Percentiles rank a stretch among this genome's conserved stretches.
Conservation (phyloP, 2,329 filamentous ascomycete genomes). For the Teratosphaeria destructans region DNA sequence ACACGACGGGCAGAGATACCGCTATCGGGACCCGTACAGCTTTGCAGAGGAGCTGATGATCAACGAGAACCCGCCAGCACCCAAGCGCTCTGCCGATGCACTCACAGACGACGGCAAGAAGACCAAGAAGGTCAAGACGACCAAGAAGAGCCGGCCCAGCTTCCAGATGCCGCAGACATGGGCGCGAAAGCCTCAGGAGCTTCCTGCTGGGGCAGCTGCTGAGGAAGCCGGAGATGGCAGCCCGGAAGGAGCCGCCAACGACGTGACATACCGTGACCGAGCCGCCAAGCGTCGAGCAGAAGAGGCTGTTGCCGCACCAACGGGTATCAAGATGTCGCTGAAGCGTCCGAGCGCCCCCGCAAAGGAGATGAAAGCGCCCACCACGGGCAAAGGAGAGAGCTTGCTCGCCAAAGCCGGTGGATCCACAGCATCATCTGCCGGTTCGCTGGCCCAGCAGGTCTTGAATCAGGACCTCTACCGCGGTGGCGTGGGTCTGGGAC, state of each 20-base stretch:
- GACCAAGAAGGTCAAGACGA: conserved; percentile 38
- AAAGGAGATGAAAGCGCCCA: conserved; percentile 8
- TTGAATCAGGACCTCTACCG: conserved; percentile 54
- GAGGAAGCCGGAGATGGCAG: neutral
- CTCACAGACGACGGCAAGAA: conserved; percentile 9
- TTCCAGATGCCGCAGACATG: conserved; percentile 13
- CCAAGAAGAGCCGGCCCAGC: conserved; percentile 10
- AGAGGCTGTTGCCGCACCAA: conserved; percentile 35
- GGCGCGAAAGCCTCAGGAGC: conserved; percentile 17
- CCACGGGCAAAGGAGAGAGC: conserved; percentile 60
- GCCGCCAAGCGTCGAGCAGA: conserved; percentile 56
- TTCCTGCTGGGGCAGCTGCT: conserved; percentile 10
- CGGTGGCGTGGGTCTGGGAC: conserved; percentile 59
- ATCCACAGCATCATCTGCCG: neutral
- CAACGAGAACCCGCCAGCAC: conserved; percentile 11
- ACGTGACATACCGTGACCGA: conserved; percentile 49
- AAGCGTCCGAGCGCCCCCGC: conserved; percentile 7
- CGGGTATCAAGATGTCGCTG: conserved; percentile 13
- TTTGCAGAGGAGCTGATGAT: conserved; percentile 10
- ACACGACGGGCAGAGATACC: conserved; percentile 15
- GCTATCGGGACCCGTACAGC: neutral
- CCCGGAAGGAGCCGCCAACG: conserved; percentile 1
- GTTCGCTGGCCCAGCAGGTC: neutral
- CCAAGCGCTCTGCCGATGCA: neutral
- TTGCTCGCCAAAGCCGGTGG: conserved; percentile 44